Evolutionary conservation across 2,329 filamentous ascomycete species (phyloP).

Genomic region (Fusarium multiceps): DNA sequence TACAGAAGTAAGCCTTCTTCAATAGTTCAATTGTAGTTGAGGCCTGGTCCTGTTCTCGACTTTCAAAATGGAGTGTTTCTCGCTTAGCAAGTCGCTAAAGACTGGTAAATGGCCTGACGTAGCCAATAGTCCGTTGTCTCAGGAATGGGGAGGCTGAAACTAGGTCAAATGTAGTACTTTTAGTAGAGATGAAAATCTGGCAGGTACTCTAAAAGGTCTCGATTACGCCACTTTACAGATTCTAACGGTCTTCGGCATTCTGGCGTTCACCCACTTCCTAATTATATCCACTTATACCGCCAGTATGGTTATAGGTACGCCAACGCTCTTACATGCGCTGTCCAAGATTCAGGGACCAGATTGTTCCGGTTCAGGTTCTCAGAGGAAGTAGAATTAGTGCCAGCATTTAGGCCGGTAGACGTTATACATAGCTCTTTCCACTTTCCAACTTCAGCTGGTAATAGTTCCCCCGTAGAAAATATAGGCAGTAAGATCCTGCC

Average conservation of each 20-base stretch:
- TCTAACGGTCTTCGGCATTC: background rate
- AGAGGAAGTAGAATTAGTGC: background rate
- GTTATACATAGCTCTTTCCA: too few relatives aligned
- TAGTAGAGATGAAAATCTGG: background rate
- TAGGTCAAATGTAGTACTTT: background rate
- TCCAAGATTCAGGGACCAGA: background rate
- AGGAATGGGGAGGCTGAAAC: background rate
- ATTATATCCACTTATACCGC: background rate
- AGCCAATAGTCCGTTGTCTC: background rate
- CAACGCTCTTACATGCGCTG: background rate
- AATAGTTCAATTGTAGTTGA: background rate
- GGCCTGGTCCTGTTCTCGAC: background rate
- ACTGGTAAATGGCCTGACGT: background rate
- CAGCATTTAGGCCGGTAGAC: background rate
- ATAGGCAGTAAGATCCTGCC: background rate
- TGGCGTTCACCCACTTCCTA: background rate
- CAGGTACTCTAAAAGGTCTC: background rate
- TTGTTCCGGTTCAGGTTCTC: background rate
- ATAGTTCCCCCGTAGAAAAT: background rate
- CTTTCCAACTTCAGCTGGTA: background rate
- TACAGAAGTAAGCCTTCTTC: background rate
- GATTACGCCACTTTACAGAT: background rate
- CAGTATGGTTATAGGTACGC: background rate
- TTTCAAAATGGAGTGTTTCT: rapidly evolving
- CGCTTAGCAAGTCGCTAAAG: background rate